Evolutionary conservation across 2,329 filamentous ascomycete genomes (phyloP), one percentile per base, ranked within the genome.

Genomic region (Diaporthe eres): DNA sequence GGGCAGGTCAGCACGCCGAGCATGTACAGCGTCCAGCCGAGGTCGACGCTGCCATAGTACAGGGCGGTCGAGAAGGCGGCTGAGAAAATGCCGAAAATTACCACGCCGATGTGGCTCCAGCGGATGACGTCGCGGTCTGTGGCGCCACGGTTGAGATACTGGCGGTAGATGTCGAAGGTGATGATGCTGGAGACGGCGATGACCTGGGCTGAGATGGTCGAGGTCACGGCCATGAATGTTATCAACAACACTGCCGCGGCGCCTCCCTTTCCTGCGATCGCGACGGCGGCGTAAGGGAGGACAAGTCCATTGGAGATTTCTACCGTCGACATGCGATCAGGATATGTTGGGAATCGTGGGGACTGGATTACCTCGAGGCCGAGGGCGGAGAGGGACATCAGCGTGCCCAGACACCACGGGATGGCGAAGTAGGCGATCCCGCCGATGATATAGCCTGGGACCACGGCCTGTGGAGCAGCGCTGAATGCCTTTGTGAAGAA

Each of bases 161-260:
- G 85, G 0, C 87, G 83, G 78, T 90, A 90, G 1, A 90, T 87
- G 60, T 90, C 88, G 70, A 90, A 90, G 63, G 85, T 87, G 67
- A 90, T 85, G 70, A 90, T 90, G 0, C 87, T 89, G 6, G 86
- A 88, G 2, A 89, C 87, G 1, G 88, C 87, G 65, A 90, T 89
- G 1, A 90, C 85, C 60, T 90, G 87, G 0, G 88, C 87, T 0
- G 86, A 88, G 2, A 88, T 84, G 0, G 87, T 89, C 0, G 86
- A 89, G 1, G 92, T 94, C n/a, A 94, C 92, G 2, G 93, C 93
- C 93, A 95, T 94, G 85, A 95, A 94, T 15, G 93, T 90, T 72
- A 94, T 88, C 6, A 95, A 84, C 0, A 94, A 86, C 0, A 93
- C 91, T 0, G 92, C 93, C 1, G 89, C 91, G 0, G 93, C 93